Evolutionary conservation across 169 alveolate species (phyloP), one percentile per base, ranked within the genome.

Genomic region (Ichthyophthirius multifiliis): DNA sequence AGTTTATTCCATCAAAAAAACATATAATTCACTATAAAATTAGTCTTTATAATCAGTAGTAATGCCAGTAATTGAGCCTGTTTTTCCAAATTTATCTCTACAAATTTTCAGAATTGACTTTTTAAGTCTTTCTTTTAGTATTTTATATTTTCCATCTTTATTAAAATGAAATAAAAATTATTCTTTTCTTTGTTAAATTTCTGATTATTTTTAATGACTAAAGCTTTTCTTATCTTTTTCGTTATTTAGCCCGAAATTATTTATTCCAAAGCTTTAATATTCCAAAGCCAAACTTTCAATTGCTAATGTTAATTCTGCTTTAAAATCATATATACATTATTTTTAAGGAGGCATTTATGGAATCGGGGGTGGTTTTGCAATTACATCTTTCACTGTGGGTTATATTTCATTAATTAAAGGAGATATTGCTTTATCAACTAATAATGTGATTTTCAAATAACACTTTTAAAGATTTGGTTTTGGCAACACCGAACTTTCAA

Each of bases 1-100:
- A 43, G 76, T 81, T 73, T 81, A 76, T 48, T 81, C 86, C 86
- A 81, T 81, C 18, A 81, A 43, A 63, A 71, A 81, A 2, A 81
- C 86, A 55, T 81, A 81, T 9, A 81, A 55, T 55, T 81, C 86
- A 10, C 82, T 71, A 18, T 81, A 81, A 39, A 81, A 81, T 73
- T 81, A 48, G 73, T 81, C 86, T 15, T 65, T 32, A 41, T 81
- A 20, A 1, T 65, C 71, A 32, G 86, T 71, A 16, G 81, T 71
- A 16, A 81, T 81, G 5, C 86, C 86, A 27, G 86, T 81, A 7
- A 81, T 76, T n/a, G 86, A 81, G 12, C 86, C 86, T 10, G 34
- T 27, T 41, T 81, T 81, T 39, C 63, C n/a, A 34, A 81, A 81
- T 43, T 81, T 81, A 73, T 81, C 86, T 55, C 86, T 67, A 15